Evolutionary conservation across 768 basidiomycete species (phyloP), one percentile per base, ranked within the genome.

Genomic region (Zangia roseola): DNA sequence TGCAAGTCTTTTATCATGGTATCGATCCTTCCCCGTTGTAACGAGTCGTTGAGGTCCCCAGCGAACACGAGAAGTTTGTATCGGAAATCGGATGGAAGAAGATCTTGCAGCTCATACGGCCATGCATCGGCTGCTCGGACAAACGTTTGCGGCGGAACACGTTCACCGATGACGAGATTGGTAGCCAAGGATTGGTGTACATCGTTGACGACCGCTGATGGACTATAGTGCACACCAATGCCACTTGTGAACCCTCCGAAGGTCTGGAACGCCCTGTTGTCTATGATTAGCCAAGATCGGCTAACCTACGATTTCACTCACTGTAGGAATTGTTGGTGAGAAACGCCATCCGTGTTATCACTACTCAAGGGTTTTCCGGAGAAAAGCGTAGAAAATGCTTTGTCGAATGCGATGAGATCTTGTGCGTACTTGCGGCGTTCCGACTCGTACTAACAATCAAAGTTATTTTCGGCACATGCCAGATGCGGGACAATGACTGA

Each of bases 391-490:
- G 76, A 73, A 54, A 76, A 80, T 48, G 69, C 68, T 46, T 77
- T 77, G 61, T 82, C 80, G 45, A 79, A 80, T 43, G 69, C 60
- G 52, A 82, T 79, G 31, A 83, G 69, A 40, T 80, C 79, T 55
- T 77, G 73, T 0, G 81, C 81, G 53, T 70, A 80, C 56, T 74
- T 73, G 36, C 74, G 71, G 9, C 82, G 74, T 59, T 83, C 81
- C 19, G 68, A 69, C 47, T 80, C 79, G 57, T 79, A 80, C 77
- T 79, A 31, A 1, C 19, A 8, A 35, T n/a, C 12, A 14, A 13
- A 8, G 31, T 16, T 16, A 25, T 20, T 48, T 51, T 45, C 38
- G 3, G 17, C 36, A 12, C 19, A 3, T n/a, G n/a, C 16, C 17
- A 24, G n/a, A 33, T 8, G 25, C 30, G 8, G 13, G 5, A 16